Evolutionary conservation across 352 stramenopile species (phyloP).

Genomic region (Phytophthora vignae): DNA sequence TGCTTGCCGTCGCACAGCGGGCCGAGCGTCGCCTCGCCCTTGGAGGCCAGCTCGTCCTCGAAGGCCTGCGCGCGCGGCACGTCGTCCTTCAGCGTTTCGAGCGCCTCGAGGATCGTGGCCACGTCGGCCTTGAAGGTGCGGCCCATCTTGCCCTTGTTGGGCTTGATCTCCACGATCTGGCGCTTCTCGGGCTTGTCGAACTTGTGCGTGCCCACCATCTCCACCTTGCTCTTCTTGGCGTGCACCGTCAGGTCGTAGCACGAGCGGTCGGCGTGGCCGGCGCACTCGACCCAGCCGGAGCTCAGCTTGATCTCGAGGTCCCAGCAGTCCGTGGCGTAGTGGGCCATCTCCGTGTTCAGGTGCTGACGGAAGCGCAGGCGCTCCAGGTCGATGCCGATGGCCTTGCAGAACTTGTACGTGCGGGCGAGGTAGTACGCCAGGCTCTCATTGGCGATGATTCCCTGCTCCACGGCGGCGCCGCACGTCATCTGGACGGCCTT

Average conservation of each 20-base stretch:
- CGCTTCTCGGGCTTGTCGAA: slow-evolving; percentile 95
- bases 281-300: slow-evolving; percentile 99
- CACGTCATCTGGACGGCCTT: slow-evolving; percentile 95
- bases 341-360: slow-evolving; percentile 99
- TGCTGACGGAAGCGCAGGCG: slow-evolving; percentile 99
- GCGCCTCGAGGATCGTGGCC: slow-evolving; percentile 71
- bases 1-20: slow-evolving; percentile 81
- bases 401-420: slow-evolving; percentile 97
- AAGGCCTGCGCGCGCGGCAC: slow-evolving; percentile 90
- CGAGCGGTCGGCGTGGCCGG: slow-evolving; percentile 98
- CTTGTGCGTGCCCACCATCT: slow-evolving; percentile 91
- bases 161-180: slow-evolving; percentile 94
- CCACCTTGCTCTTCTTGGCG: slow-evolving; percentile 88
- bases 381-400: slow-evolving; percentile 94
- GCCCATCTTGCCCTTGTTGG: slow-evolving; percentile 97
- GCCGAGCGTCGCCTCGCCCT: slow-evolving; percentile 92
- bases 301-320: slow-evolving; percentile 99
- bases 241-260: slow-evolving; percentile 97
- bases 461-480: slow-evolving; percentile 91
- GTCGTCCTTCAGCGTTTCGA: slow-evolving; percentile 91
- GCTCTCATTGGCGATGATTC: slow-evolving; percentile 98
- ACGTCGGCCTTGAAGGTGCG: slow-evolving; percentile 97
- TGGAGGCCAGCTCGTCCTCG: slow-evolving; percentile 90
- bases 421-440: slow-evolving; percentile 99
- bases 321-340: slow-evolving; percentile 99